Percentiles rank a stretch among this genome's conserved stretches.
Evolutionary conservation across 179 eudicot genomes (phyloP).

Genomic region (Sideroxylon spinosum): DNA sequence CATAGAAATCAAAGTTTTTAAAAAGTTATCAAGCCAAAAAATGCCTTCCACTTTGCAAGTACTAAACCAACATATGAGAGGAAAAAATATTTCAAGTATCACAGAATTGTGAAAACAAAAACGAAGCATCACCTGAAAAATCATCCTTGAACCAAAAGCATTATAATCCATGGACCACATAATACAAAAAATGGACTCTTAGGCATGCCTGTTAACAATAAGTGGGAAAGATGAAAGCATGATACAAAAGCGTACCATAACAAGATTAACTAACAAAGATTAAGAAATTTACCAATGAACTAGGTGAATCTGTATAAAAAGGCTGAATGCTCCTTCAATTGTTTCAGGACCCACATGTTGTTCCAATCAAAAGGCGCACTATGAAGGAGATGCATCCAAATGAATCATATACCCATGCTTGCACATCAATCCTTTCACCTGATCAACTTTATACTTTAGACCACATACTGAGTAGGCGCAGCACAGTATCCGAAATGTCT

Average conservation of each 20-base stretch:
- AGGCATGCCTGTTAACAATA: not conserved
- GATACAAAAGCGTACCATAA: not conserved
- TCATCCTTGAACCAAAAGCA: not conserved
- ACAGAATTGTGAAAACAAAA: not conserved
- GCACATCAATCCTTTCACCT: slow-evolving; percentile 64
- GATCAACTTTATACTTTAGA: slow-evolving; percentile 42
- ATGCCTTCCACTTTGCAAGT: not conserved
- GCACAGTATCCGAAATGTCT: slow-evolving; percentile 49
- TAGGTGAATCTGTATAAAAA: slow-evolving; percentile 10
- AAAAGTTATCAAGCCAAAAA: not conserved
- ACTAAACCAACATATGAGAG: not conserved
- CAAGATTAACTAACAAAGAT: not conserved
- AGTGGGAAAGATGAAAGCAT: not conserved
- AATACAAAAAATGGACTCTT: not conserved
- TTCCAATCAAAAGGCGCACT: slow-evolving; percentile 10
- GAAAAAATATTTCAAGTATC: not conserved
- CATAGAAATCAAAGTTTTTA: not conserved
- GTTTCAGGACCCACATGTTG: not conserved
- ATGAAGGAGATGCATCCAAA: slow-evolving; percentile 22
- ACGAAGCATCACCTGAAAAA: not conserved
- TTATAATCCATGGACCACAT: not conserved
- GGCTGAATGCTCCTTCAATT: slow-evolving; percentile 9
- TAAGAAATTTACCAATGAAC: slow-evolving; percentile 9
- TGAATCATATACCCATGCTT: slow-evolving; percentile 56
- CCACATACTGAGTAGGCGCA: slow-evolving; percentile 48